These are phyloP conservation scores for Sarocladium brachiariae DNA, from an alignment of 2,329 filamentous ascomycete genomes.

Conservation along the genomic window DNA sequence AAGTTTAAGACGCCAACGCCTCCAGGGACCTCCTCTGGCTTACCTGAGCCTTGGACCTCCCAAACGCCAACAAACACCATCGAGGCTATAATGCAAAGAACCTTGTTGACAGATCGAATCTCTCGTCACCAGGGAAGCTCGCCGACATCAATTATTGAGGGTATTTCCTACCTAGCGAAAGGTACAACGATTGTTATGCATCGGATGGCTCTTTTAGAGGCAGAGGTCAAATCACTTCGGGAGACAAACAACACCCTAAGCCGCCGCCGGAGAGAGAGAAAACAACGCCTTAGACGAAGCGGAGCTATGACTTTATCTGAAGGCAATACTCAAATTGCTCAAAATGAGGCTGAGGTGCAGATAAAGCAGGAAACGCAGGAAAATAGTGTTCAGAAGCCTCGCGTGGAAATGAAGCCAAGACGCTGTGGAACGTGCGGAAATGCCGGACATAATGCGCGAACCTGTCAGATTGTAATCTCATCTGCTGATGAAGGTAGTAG, in stretches of 20 bases:
- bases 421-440: not conserved
- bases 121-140: no score
- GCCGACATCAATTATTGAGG: no score
- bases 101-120: not conserved
- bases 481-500: no score
- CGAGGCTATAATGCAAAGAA: not conserved
- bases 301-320: no score
- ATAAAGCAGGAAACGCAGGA: not conserved
- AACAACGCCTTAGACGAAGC: not conserved
- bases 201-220: not conserved
- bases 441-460: not conserved
- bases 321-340: no score
- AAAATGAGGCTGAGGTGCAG: no score
- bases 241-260: no score
- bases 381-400: not conserved
- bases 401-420: not conserved
- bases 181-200: not conserved
- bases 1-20: constrained; percentile 1
- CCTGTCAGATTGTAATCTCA: no score
- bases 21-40: not conserved
- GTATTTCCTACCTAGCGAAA: no score
- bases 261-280: not conserved
- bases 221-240: no score
- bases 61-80: not conserved
- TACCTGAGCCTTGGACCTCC: not conserved